Evolutionary conservation across 805 yeast genomes (phyloP).

Genomic region (Cyberlindnera xylosilytica): DNA sequence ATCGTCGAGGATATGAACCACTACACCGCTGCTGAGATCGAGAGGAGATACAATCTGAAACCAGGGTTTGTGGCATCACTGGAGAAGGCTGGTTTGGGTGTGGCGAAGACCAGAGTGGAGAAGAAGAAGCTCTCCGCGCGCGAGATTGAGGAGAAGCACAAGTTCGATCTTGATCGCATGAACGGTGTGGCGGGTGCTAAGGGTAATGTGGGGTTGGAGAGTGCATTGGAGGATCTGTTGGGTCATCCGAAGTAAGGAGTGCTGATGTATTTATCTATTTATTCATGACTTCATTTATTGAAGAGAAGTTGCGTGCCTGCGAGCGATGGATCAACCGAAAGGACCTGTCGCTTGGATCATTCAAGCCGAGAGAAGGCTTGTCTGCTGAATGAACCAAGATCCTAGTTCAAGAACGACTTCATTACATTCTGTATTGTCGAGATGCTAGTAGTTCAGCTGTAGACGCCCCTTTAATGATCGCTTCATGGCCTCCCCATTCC

Average conservation of each 20-base stretch:
- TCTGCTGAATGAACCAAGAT: too few species aligned
- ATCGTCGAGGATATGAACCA: conserved; percentile 21
- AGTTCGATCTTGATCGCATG: conserved; percentile 15
- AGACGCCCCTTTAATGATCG: too few species aligned
- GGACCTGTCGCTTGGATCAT: too few species aligned
- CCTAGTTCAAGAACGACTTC: too few species aligned
- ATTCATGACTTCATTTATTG: background rate
- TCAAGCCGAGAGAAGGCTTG: too few species aligned
- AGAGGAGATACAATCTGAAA: conserved; percentile 12
- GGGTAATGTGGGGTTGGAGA: conserved; percentile 14
- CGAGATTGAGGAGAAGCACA: conserved; percentile 7
- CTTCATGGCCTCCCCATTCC: too few species aligned
- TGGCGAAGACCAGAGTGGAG: conserved; percentile 9
- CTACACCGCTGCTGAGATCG: conserved; percentile 14
- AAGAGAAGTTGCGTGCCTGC: too few species aligned
- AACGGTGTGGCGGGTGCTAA: conserved; percentile 14
- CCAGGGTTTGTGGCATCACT: conserved; percentile 2
- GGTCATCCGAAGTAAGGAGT: conserved; percentile 1
- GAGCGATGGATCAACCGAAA: too few species aligned
- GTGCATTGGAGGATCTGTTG: conserved; percentile 16
- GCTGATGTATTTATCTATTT: too few species aligned
- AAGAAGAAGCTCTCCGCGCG: conserved; percentile 5
- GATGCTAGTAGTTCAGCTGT: too few species aligned
- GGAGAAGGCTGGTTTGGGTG: background rate
- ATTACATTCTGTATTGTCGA: too few species aligned